Conservation (phyloP, 148 eudicot genomes). For the Cornus florida region DNA sequence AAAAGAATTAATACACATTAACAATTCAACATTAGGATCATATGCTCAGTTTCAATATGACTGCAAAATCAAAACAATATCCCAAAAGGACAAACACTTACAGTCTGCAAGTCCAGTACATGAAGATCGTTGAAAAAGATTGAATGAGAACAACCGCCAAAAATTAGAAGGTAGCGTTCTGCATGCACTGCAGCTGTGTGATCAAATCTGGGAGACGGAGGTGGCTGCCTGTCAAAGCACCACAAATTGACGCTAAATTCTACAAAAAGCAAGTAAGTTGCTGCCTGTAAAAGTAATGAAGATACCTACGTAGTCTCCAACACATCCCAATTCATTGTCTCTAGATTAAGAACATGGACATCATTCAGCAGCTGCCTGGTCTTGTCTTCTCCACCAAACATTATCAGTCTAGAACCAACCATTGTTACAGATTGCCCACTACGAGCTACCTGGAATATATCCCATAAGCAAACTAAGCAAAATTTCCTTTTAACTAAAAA, state of each 20-base stretch:
- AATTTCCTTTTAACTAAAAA: neutral
- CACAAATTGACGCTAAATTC: conserved; percentile 29
- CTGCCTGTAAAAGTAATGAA: neutral
- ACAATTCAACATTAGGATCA: neutral
- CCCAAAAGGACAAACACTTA: conserved; percentile 33
- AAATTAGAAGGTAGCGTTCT: conserved; percentile 77
- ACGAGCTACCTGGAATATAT: conserved; percentile 67
- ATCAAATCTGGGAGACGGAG: conserved; percentile 96
- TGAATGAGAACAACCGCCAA: conserved; percentile 97
- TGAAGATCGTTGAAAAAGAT: conserved; percentile 79
- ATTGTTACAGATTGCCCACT: conserved; percentile 76
- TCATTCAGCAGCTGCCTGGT: conserved; percentile 69
- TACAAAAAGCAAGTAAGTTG: conserved; percentile 7
- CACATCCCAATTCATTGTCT: conserved; percentile 76
- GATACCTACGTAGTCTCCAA: conserved; percentile 68
- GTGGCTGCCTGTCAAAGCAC: conserved; percentile 75
- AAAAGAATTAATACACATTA: neutral
- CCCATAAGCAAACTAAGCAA: conserved; percentile 8
- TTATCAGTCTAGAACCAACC: conserved; percentile 77
- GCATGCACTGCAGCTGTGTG: conserved; percentile 83
- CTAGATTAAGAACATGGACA: conserved; percentile 69
- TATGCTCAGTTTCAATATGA: neutral
- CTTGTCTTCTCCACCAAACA: conserved; percentile 94
- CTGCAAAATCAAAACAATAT: neutral
- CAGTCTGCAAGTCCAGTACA: conserved; percentile 88